phyloP scores from a whole-genome alignment of 805 yeast genomes.

The Metschnikowia koreensis region DNA sequence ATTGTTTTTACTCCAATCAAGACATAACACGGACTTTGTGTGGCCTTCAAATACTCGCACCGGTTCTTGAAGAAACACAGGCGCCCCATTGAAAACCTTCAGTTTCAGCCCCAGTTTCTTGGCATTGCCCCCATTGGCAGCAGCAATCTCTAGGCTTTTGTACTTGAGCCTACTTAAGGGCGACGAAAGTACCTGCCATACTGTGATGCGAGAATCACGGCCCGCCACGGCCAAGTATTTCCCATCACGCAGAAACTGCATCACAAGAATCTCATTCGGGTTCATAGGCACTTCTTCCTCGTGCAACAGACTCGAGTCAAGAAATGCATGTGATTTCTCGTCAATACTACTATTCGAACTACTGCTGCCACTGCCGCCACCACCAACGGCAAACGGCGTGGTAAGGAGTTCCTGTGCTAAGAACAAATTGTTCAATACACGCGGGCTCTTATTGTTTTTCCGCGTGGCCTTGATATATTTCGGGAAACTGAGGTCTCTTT shows the following conservation, averaged over 20 bases:
- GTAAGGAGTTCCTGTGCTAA: slow-evolving; percentile 56
- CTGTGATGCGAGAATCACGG: slow-evolving; percentile 60
- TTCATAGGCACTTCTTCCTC: slow-evolving; percentile 12
- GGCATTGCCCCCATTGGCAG: slow-evolving; percentile 5
- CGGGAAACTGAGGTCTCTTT: slow-evolving; percentile 49
- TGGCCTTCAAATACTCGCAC: slow-evolving; percentile 63
- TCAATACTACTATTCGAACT: no score
- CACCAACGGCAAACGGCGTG: no score
- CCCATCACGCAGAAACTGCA: slow-evolving; percentile 78
- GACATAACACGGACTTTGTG: slow-evolving; percentile 61
- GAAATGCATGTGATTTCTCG: no score
- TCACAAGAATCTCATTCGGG: slow-evolving; percentile 61
- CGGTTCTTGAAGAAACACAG: slow-evolving; percentile 75
- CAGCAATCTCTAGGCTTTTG: slow-evolving; percentile 22
- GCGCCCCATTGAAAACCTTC: slow-evolving; percentile 50
- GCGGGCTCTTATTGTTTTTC: slow-evolving; percentile 46
- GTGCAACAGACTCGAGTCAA: neutral
- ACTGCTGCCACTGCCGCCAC: no score
- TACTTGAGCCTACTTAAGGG: slow-evolving; percentile 62
- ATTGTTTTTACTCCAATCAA: slow-evolving; percentile 87
- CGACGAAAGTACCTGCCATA: slow-evolving; percentile 80
- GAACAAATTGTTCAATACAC: slow-evolving; percentile 51
- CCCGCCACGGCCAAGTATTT: slow-evolving; percentile 83
- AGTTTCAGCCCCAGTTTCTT: slow-evolving; percentile 13
- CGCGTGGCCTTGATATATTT: slow-evolving; percentile 51